Percentiles rank a stretch among this genome's conserved stretches.
phyloP scores from a whole-genome alignment of 768 basidiomycete genomes.

The Termitomyces sp. region DNA sequence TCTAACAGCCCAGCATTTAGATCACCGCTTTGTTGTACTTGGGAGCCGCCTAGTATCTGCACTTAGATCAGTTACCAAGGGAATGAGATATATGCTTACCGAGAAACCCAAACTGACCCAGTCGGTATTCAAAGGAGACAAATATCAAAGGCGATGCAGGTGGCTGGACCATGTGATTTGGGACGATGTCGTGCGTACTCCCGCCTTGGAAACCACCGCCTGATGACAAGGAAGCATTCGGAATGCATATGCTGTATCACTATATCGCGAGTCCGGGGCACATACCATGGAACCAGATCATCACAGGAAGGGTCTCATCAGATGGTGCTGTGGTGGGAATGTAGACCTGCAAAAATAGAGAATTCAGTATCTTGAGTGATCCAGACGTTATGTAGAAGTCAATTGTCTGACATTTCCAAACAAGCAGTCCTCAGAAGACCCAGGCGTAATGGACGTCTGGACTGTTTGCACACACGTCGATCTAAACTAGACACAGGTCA shows the following conservation, averaged over 20 bases:
- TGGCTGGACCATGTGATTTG: slow-evolving; percentile 25
- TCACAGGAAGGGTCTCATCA: slow-evolving; percentile 25
- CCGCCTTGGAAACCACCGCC: slow-evolving; percentile 38
- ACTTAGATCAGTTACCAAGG: not conserved
- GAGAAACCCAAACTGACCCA: slow-evolving; percentile 36
- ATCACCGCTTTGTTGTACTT: slow-evolving; percentile 25
- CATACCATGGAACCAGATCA: slow-evolving; percentile 39
- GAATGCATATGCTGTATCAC: not conserved
- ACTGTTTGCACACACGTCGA: slow-evolving; percentile 27
- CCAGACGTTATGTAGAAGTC: not conserved
- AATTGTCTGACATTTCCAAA: slow-evolving; percentile 31
- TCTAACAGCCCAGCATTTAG: slow-evolving; percentile 36
- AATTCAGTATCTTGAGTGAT: not conserved
- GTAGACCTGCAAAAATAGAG: slow-evolving; percentile 23
- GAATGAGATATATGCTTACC: slow-evolving; percentile 16
- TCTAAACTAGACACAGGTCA: slow-evolving; percentile 22
- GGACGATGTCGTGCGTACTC: slow-evolving; percentile 24
- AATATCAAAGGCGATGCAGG: slow-evolving; percentile 30
- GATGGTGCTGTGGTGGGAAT: slow-evolving; percentile 21
- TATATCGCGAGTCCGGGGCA: not conserved
- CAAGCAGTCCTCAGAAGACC: slow-evolving; percentile 36
- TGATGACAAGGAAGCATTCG: slow-evolving; percentile 7
- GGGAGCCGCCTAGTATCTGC: slow-evolving; percentile 23
- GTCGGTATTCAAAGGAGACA: slow-evolving; percentile 35
- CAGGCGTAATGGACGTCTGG: slow-evolving; percentile 20